Evolutionary conservation across 768 basidiomycete species (phyloP).

Genomic region (Lentinus brumalis): DNA sequence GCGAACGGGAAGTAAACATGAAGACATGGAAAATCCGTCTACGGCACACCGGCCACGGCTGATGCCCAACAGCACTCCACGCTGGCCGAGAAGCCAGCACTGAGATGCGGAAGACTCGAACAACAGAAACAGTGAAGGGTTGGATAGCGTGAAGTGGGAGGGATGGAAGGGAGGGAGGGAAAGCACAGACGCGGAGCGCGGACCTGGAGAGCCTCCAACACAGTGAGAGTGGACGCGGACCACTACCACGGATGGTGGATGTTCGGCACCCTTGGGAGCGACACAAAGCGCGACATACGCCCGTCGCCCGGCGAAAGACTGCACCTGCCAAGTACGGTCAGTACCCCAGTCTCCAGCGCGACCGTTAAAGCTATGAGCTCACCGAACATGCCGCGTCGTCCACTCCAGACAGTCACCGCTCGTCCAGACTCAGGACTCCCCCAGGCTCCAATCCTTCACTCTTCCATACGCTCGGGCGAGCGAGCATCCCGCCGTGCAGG

Average conservation of each 20-base stretch:
- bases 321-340: no score
- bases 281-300: neutral
- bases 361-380: neutral
- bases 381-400: neutral
- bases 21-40: neutral
- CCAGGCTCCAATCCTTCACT: neutral
- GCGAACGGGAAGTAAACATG: neutral
- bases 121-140: neutral
- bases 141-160: neutral
- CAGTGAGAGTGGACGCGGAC: neutral
- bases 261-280: no score
- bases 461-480: constrained; percentile 18
- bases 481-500: constrained; percentile 14
- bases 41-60: neutral
- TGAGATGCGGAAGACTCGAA: no score
- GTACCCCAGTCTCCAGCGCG: no score
- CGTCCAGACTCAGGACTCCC: neutral
- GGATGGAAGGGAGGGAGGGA: neutral
- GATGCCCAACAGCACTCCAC: neutral
- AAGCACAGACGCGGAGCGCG: neutral
- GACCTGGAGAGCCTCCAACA: neutral
- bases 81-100: neutral
- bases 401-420: neutral
- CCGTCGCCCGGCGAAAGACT: no score
- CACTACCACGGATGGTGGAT: no score